A percentile compares a stretch with the other conserved stretches of the same genome.
Conservation (phyloP, 202 grass and related monocot species). For the Carex arenaria region DNA sequence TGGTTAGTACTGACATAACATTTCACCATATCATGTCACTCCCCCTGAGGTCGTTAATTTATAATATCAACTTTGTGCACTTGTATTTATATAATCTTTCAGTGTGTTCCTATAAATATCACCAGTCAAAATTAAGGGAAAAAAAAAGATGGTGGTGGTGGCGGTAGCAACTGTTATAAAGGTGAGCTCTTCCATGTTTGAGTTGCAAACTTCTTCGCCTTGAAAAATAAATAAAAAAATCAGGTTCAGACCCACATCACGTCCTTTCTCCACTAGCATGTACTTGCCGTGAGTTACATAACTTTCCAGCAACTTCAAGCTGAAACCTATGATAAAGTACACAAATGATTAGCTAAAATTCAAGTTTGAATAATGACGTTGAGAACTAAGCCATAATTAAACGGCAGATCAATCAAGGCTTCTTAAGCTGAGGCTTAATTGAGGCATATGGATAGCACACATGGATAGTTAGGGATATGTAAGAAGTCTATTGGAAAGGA, state of each 20-base stretch:
- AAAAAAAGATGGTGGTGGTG: too few relatives aligned
- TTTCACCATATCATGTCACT: too few relatives aligned
- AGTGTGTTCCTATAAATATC: too few relatives aligned
- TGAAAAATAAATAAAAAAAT: conserved; percentile 9
- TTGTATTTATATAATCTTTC: too few relatives aligned
- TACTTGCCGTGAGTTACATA: conserved; percentile 97
- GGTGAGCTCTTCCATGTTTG: too few relatives aligned
- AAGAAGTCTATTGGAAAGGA: not conserved
- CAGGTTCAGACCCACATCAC: conserved; percentile 98
- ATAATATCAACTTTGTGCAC: too few relatives aligned
- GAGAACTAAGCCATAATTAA: not conserved
- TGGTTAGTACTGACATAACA: too few relatives aligned
- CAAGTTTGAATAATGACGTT: not conserved
- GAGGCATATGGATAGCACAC: not conserved
- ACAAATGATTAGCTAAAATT: not conserved
- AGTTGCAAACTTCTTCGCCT: too few relatives aligned
- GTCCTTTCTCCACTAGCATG: conserved; percentile 99
- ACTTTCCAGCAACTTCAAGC: conserved; percentile 92
- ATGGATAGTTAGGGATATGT: not conserved
- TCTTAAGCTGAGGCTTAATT: not conserved
- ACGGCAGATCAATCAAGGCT: not conserved
- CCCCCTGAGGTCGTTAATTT: too few relatives aligned
- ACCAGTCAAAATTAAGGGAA: too few relatives aligned
- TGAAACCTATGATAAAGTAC: conserved; percentile 60
- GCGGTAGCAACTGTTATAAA: too few relatives aligned